These are phyloP conservation scores for Paramecium bursaria DNA, from an alignment of 73 alveolate species.

Conservation along the genomic window DNA sequence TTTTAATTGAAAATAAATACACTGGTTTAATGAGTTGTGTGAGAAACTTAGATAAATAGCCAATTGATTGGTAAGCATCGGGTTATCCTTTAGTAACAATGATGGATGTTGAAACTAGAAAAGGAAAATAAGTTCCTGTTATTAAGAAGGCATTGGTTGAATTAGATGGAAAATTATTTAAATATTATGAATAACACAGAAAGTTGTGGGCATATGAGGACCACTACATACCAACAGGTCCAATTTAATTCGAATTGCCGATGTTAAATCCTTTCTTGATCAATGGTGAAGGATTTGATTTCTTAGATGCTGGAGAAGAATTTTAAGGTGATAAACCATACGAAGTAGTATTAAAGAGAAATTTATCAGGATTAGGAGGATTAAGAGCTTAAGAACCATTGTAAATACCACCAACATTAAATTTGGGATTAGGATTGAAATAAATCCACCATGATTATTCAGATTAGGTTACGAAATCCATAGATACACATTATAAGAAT, in stretches of 20 bases:
- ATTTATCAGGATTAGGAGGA: too few species aligned
- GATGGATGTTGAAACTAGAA: conserved; percentile 88
- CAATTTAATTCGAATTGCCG: conserved; percentile 85
- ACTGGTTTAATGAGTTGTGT: conserved; percentile 85
- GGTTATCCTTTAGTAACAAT: conserved; percentile 89
- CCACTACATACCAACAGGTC: conserved; percentile 76
- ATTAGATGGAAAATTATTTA: conserved; percentile 78
- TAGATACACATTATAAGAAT: not conserved
- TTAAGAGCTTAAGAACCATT: too few species aligned
- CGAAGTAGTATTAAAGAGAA: not conserved
- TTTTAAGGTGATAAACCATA: too few species aligned
- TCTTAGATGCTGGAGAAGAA: not conserved
- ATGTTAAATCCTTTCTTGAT: conserved; percentile 23
- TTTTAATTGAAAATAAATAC: conserved; percentile 70
- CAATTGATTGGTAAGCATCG: conserved; percentile 83
- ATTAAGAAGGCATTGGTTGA: conserved; percentile 89
- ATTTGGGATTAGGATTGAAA: too few species aligned
- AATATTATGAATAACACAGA: conserved; percentile 65
- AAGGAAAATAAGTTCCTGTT: conserved; percentile 89
- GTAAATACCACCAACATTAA: too few species aligned
- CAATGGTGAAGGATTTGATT: conserved; percentile 55
- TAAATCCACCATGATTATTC: too few species aligned
- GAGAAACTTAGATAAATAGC: conserved; percentile 69
- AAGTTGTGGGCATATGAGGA: conserved; percentile 51
- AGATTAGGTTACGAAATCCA: conserved; percentile 3